Evolutionary conservation across 352 stramenopile species (phyloP).

Genomic region (Phytophthora pistaciae): DNA sequence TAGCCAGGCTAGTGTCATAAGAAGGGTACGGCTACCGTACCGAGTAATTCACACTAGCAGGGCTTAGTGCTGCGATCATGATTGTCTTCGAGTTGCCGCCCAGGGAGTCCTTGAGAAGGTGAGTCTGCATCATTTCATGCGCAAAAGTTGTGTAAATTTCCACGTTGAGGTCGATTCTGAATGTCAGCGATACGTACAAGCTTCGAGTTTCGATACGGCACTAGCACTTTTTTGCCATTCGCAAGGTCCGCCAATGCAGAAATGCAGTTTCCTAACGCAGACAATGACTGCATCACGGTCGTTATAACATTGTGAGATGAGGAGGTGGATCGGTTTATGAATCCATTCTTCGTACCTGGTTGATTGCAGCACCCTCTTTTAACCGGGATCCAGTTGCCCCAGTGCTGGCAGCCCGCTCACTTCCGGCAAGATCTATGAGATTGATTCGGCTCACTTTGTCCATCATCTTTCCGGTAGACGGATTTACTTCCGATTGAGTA

Average conservation of each 20-base stretch:
- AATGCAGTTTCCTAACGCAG: constrained; percentile 93
- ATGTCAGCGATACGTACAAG: constrained; percentile 58
- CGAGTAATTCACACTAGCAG: constrained; percentile 89
- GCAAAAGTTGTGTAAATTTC: not conserved
- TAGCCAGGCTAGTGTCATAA: too few species aligned
- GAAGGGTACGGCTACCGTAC: constrained; percentile 42
- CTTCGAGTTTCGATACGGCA: constrained; percentile 94
- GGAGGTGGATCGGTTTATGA: not conserved
- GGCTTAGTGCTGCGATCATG: constrained; percentile 91
- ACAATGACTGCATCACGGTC: constrained; percentile 71
- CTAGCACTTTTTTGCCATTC: constrained; percentile 87
- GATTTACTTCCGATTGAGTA: constrained; percentile 81
- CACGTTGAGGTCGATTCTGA: not conserved
- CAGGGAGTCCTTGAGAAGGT: constrained; percentile 87
- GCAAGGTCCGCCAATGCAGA: constrained; percentile 88
- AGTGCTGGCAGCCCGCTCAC: constrained; percentile 90
- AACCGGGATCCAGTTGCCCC: constrained; percentile 86
- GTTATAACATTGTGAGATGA: not conserved
- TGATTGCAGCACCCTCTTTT: constrained; percentile 96
- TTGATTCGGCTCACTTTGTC: constrained; percentile 91
- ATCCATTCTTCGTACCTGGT: constrained; percentile 60
- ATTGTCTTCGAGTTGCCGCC: constrained; percentile 93
- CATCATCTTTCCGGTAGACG: constrained; percentile 75
- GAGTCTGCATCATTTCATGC: constrained; percentile 53
- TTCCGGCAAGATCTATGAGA: constrained; percentile 94